phyloP scores from a whole-genome alignment of 139 green algal species.

The Closterium sp. region DNA sequence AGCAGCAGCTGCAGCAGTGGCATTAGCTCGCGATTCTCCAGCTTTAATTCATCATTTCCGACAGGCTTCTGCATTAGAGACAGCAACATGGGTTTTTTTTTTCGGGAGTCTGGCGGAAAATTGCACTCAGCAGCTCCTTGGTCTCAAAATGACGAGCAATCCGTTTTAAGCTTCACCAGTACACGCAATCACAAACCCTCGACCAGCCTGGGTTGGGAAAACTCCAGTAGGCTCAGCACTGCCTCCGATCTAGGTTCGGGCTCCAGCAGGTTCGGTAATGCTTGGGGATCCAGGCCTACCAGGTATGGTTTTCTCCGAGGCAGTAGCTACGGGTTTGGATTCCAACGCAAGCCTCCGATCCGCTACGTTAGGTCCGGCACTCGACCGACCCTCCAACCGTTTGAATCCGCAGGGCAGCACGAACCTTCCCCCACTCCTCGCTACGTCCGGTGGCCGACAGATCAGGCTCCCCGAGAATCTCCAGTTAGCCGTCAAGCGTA shows the following conservation, averaged over 20 bases:
- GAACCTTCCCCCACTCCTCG: not conserved
- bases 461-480: not conserved
- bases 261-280: not conserved
- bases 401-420: slow-evolving; percentile 26
- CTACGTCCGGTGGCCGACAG: slow-evolving; percentile 14
- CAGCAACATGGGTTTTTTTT: not conserved
- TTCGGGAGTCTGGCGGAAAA: not conserved
- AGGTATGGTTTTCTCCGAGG: not conserved
- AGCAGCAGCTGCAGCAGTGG: not conserved
- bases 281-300: not conserved
- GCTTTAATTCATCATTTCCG: not conserved
- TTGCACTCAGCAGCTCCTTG: not conserved
- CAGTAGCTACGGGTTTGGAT: not conserved
- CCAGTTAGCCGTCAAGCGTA: slow-evolving; percentile 12
- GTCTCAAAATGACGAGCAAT: not conserved
- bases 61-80: not conserved
- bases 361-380: not conserved
- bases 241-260: not conserved
- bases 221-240: not conserved
- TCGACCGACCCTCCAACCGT: slow-evolving; percentile 18
- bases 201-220: not conserved
- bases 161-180: not conserved
- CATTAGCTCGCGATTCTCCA: not conserved
- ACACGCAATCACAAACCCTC: not conserved
- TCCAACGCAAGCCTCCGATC: not conserved